Evolutionary conservation across 306 rosid genomes (phyloP).

Genomic region (Vicia faba): DNA sequence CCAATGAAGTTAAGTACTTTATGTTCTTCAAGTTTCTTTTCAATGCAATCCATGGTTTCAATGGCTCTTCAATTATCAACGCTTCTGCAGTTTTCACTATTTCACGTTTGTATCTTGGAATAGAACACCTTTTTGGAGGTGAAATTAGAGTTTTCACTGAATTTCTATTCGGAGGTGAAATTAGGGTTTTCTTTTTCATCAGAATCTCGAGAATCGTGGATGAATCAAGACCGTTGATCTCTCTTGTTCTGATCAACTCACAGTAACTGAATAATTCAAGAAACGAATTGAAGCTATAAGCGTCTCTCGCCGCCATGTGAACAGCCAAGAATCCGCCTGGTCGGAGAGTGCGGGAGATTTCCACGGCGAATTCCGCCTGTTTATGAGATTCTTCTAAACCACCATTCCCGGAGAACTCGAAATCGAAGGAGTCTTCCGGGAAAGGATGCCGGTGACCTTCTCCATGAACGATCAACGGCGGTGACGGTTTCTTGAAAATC

Average conservation of each 20-base stretch:
- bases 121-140: constrained; percentile 35
- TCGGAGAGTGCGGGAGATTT: constrained; percentile 51
- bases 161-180: constrained; percentile 22
- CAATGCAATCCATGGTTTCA: constrained; percentile 52
- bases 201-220: constrained; percentile 47
- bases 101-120: constrained; percentile 46
- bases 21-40: constrained; percentile 51
- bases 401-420: constrained; percentile 49
- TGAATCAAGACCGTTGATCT: constrained; percentile 50
- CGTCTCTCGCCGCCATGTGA: constrained; percentile 50
- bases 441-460: constrained; percentile 42
- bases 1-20: constrained; percentile 58
- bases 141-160: constrained; percentile 4
- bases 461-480: constrained; percentile 45
- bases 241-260: constrained; percentile 44
- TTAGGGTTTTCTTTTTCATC: constrained; percentile 47
- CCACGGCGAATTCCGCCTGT: constrained; percentile 43
- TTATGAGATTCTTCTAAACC: constrained; percentile 26
- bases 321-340: constrained; percentile 52
- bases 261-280: constrained; percentile 55
- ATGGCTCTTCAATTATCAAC: constrained; percentile 48
- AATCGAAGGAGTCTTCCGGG: constrained; percentile 39
- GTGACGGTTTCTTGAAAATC: constrained; percentile 45
- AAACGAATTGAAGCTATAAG: constrained; percentile 54
- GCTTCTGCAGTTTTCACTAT: constrained; percentile 46